Conservation (phyloP, 768 basidiomycete genomes). For the Termitomyces bulborhizus region DNA sequence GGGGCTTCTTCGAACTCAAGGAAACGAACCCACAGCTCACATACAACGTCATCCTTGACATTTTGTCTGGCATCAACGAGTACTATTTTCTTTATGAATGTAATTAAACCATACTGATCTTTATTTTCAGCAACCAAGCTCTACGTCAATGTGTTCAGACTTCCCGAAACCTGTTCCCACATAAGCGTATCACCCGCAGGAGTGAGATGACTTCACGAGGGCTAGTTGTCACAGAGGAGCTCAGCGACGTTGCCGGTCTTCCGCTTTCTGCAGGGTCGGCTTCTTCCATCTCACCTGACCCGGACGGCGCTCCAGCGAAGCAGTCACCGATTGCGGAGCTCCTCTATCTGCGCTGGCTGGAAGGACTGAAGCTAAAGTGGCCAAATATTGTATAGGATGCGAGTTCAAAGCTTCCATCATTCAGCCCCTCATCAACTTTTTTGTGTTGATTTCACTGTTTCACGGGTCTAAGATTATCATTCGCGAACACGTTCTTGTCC, state of each 20-base stretch:
- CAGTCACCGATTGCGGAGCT: slow-evolving; percentile 93
- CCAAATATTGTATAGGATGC: slow-evolving; percentile 52
- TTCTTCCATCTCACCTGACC: slow-evolving; percentile 19
- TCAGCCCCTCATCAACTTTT: neutral
- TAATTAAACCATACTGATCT: slow-evolving; percentile 5
- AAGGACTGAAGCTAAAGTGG: slow-evolving; percentile 89
- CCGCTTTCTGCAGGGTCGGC: slow-evolving; percentile 32
- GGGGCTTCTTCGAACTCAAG: slow-evolving; percentile 85
- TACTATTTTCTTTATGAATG: slow-evolving; percentile 32
- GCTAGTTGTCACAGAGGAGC: slow-evolving; percentile 75
- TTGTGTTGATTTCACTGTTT: neutral
- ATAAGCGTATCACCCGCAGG: slow-evolving; percentile 70
- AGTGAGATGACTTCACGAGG: slow-evolving; percentile 85
- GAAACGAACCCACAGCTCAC: slow-evolving; percentile 80
- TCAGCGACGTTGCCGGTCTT: slow-evolving; percentile 59
- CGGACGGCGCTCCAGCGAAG: slow-evolving; percentile 39
- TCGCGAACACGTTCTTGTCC: neutral
- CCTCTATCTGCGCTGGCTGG: slow-evolving; percentile 95
- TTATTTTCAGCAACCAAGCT: slow-evolving; percentile 52
- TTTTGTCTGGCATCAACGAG: slow-evolving; percentile 90
- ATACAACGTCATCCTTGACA: slow-evolving; percentile 83
- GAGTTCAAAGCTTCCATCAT: neutral
- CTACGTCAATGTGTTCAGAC: slow-evolving; percentile 81
- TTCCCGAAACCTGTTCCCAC: slow-evolving; percentile 73
- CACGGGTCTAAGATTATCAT: neutral